Percentiles rank a stretch among this genome's conserved stretches.
These are phyloP conservation scores for Rhodofomes roseus DNA, from an alignment of 1,284 basidiomycete genomes.

Conservation along the genomic window DNA sequence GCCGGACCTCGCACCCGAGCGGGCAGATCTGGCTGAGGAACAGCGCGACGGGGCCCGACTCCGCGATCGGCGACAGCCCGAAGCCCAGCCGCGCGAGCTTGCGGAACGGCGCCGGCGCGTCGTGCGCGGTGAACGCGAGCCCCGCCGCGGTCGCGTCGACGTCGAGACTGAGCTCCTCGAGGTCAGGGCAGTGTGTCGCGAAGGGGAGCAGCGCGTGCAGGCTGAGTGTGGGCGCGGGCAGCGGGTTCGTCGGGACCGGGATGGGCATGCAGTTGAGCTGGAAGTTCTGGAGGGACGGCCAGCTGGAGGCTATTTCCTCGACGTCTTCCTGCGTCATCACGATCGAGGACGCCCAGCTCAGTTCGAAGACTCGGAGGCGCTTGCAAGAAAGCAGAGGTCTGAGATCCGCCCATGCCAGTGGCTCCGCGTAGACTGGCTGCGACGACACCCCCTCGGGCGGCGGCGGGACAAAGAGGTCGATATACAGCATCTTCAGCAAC, in stretches of 20 bases:
- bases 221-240: slow-evolving; percentile 34
- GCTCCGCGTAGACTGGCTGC: slow-evolving; percentile 7
- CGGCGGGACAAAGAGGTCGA: slow-evolving; percentile 25
- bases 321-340: slow-evolving; percentile 43
- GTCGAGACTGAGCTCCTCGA: slow-evolving; percentile 51
- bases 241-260: slow-evolving; percentile 25
- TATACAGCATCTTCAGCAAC: slow-evolving; percentile 38
- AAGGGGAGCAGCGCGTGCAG: slow-evolving; percentile 51
- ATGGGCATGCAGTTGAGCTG: slow-evolving; percentile 50
- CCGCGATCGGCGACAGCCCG: slow-evolving; percentile 45
- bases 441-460: slow-evolving; percentile 7
- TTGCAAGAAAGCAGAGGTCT: slow-evolving; percentile 45
- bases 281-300: slow-evolving; percentile 45
- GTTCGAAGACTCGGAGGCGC: slow-evolving; percentile 43
- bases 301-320: slow-evolving; percentile 45
- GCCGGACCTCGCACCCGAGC: slow-evolving; percentile 35
- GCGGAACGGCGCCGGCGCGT: slow-evolving; percentile 31
- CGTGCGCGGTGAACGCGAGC: slow-evolving; percentile 12
- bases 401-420: slow-evolving; percentile 43
- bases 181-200: slow-evolving; percentile 48
- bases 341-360: slow-evolving; percentile 51
- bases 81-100: slow-evolving; percentile 39
- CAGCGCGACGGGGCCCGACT: slow-evolving; percentile 41
- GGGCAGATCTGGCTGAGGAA: slow-evolving; percentile 51
- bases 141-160: slow-evolving; percentile 34